phyloP scores from a whole-genome alignment of 2,329 filamentous ascomycete species.

The Fusarium coicis region DNA sequence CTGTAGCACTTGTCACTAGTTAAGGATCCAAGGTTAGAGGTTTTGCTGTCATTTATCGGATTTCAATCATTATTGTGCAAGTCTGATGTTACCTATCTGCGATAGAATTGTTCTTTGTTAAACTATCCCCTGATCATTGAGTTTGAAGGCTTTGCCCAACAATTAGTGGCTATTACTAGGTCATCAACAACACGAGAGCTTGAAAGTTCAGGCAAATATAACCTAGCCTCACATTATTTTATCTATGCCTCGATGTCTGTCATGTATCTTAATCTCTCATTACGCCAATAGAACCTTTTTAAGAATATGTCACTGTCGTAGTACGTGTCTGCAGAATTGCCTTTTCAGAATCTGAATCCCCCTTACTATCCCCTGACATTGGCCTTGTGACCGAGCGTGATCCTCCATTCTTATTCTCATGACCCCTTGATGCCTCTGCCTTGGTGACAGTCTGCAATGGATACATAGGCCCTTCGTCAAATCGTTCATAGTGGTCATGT shows the following conservation, averaged over 20 bases:
- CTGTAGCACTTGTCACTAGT: no score
- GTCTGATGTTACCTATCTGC: not conserved
- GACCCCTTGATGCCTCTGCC: not conserved
- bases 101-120: accelerated
- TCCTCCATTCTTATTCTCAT: not conserved
- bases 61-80: no score
- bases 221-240: not conserved
- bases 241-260: not conserved
- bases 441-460: slow-evolving; percentile 9
- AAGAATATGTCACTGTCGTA: slow-evolving; percentile 7
- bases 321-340: slow-evolving; percentile 18
- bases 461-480: slow-evolving; percentile 12
- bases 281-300: accelerated
- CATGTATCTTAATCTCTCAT: not conserved
- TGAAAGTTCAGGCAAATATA: not conserved
- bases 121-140: no score
- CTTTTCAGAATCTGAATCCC: slow-evolving; percentile 17
- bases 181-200: not conserved
- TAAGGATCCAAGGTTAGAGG: no score
- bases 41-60: no score
- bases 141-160: not conserved
- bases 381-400: not conserved
- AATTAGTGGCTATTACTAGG: no score
- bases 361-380: slow-evolving; percentile 3
- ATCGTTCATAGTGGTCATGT: slow-evolving; percentile 13